These are phyloP conservation scores for Boletus edulis DNA, from an alignment of 768 basidiomycete species.

Conservation along the genomic window DNA sequence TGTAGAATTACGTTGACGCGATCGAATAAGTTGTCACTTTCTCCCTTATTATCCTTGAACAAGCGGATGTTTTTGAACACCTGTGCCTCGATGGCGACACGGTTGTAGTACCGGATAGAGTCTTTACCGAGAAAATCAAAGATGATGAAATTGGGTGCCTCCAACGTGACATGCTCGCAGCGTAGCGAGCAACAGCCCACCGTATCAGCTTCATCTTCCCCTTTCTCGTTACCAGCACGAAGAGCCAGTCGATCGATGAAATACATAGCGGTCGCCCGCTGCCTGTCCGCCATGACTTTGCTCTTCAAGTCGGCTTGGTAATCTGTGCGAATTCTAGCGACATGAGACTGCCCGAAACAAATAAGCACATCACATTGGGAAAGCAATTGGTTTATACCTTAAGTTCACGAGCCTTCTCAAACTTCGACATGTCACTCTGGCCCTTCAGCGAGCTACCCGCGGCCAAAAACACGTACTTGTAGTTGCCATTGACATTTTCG, in stretches of 20 bases:
- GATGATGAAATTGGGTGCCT: constrained; percentile 80
- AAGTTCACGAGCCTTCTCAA: constrained; percentile 95
- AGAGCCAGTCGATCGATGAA: constrained; percentile 97
- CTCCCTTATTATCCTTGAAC: constrained; percentile 91
- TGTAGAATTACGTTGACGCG: constrained; percentile 69
- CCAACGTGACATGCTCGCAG: constrained; percentile 93
- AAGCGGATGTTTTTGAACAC: constrained; percentile 98
- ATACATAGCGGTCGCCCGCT: constrained; percentile 99
- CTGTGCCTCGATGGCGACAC: constrained; percentile 83
- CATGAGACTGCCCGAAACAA: constrained; percentile 60
- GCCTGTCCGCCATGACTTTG: constrained; percentile 92
- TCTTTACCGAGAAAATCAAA: constrained; percentile 99
- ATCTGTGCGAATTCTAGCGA: constrained; percentile 87
- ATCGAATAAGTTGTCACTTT: constrained; percentile 89
- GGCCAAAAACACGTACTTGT: constrained; percentile 97
- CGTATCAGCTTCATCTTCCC: constrained; percentile 98
- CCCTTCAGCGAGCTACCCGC: constrained; percentile 98
- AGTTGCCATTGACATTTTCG: constrained; percentile 93
- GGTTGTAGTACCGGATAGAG: constrained; percentile 95
- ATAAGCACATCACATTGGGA: constrained; percentile 4
- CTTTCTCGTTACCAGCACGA: constrained; percentile 99
- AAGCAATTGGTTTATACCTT: constrained; percentile 53
- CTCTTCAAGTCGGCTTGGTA: constrained; percentile 81
- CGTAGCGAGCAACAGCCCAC: constrained; percentile 98
- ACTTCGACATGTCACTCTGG: constrained; percentile 96